phyloP scores from a whole-genome alignment of 108 stramenopile species.

The Seminavis robusta region DNA sequence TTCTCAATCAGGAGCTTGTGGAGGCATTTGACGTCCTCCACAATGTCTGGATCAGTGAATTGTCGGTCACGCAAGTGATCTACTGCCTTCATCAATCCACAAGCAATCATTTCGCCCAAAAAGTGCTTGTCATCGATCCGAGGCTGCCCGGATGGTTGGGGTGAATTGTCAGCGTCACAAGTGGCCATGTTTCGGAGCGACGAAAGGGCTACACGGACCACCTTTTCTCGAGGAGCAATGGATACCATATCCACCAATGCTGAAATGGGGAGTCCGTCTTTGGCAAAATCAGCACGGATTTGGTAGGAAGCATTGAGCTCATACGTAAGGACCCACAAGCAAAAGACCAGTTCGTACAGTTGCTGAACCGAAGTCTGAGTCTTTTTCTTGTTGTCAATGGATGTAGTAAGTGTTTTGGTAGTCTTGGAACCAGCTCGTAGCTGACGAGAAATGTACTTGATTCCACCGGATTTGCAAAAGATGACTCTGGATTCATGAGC shows the following conservation, averaged over 20 bases:
- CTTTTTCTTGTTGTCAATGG: constrained; percentile 38
- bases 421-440: constrained; percentile 54
- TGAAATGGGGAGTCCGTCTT: constrained; percentile 60
- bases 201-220: constrained; percentile 84
- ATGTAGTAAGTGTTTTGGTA: constrained; percentile 10
- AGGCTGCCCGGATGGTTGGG: constrained; percentile 24
- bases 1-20: constrained; percentile 81
- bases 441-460: constrained; percentile 86
- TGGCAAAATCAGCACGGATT: constrained; percentile 76
- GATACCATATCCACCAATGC: constrained; percentile 82
- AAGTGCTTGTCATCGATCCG: constrained; percentile 63
- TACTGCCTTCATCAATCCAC: constrained; percentile 86
- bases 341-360: constrained; percentile 93
- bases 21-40: constrained; percentile 71
- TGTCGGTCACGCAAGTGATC: constrained; percentile 77
- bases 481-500: constrained; percentile 71
- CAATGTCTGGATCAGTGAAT: constrained; percentile 90
- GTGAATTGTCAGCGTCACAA: constrained; percentile 46
- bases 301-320: constrained; percentile 65
- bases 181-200: constrained; percentile 78
- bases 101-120: constrained; percentile 87
- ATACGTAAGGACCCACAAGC: constrained; percentile 92
- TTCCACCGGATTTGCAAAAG: constrained; percentile 79
- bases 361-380: constrained; percentile 87
- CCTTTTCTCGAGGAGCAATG: constrained; percentile 89